A percentile compares a stretch with the other conserved stretches of the same genome.
phyloP scores from a whole-genome alignment of 1,139 yeast genomes.

The Protomyces inouyei region DNA sequence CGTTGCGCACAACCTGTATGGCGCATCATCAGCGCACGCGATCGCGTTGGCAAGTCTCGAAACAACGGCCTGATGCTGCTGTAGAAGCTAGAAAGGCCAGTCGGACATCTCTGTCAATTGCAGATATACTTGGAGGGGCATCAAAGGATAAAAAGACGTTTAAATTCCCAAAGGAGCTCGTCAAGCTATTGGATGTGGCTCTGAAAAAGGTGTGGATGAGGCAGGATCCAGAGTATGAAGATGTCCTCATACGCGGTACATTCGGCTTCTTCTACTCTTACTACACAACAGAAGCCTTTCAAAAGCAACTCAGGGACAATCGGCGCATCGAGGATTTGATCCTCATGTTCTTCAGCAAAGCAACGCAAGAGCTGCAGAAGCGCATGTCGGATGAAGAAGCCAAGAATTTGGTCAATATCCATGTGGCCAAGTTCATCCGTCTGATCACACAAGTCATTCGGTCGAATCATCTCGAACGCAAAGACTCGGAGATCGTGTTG shows the following conservation, averaged over 20 bases:
- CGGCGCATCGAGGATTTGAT: slow-evolving; percentile 59
- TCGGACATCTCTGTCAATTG: not conserved
- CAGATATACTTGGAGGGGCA: slow-evolving; percentile 12
- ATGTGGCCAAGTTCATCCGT: slow-evolving; percentile 55
- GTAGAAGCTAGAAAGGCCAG: not conserved
- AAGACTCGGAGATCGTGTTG: slow-evolving; percentile 7
- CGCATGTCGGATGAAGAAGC: slow-evolving; percentile 44
- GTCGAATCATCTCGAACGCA: slow-evolving; percentile 34
- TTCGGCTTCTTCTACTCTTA: slow-evolving; percentile 27
- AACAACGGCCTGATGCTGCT: not conserved
- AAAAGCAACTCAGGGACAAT: slow-evolving; percentile 43
- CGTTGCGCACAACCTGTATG: not conserved
- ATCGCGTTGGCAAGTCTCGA: not conserved
- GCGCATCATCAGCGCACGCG: not conserved
- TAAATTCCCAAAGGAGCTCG: slow-evolving; percentile 27
- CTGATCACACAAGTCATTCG: slow-evolving; percentile 47
- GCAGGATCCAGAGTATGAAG: slow-evolving; percentile 26
- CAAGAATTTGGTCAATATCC: slow-evolving; percentile 50
- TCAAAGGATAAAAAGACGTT: slow-evolving; percentile 7
- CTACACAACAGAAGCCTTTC: slow-evolving; percentile 40
- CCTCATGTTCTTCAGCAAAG: slow-evolving; percentile 59
- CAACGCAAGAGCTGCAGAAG: slow-evolving; percentile 59
- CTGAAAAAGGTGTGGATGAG: slow-evolving; percentile 26
- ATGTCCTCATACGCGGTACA: slow-evolving; percentile 18
- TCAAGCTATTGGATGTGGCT: slow-evolving; percentile 10